These are phyloP conservation scores for Hirschfeldia incana DNA, from an alignment of 345 rosid species.

Conservation along the genomic window DNA sequence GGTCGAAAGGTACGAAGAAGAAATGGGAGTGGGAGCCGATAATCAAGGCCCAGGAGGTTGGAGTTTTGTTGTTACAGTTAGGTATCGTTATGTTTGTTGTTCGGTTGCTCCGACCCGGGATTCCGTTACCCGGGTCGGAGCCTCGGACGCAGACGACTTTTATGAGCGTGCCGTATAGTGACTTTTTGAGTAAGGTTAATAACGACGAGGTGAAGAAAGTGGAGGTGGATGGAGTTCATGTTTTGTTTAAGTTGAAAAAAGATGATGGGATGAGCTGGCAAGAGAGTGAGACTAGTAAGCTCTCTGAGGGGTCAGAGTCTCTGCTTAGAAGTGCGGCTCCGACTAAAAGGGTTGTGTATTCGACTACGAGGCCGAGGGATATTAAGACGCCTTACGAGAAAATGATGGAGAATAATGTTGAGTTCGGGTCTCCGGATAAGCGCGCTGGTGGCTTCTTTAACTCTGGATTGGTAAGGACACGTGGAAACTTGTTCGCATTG, in stretches of 20 bases:
- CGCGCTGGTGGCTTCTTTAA: slow-evolving; percentile 80
- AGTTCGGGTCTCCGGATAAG: slow-evolving; percentile 90
- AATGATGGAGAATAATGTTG: slow-evolving; percentile 88
- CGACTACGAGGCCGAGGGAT: slow-evolving; percentile 78
- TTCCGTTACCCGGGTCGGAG: slow-evolving; percentile 82
- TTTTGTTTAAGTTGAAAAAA: slow-evolving; percentile 74
- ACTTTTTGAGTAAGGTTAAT: slow-evolving; percentile 70
- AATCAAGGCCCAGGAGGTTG: slow-evolving; percentile 73
- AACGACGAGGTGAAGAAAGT: slow-evolving; percentile 75
- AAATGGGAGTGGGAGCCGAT: slow-evolving; percentile 82
- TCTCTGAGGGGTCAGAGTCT: slow-evolving; percentile 62
- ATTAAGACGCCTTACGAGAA: slow-evolving; percentile 93
- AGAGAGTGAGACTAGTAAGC: slow-evolving; percentile 46
- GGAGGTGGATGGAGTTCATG: slow-evolving; percentile 83
- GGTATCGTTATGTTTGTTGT: slow-evolving; percentile 78
- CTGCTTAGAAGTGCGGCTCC: slow-evolving; percentile 59
- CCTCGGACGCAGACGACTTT: slow-evolving; percentile 64
- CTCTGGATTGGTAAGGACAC: slow-evolving; percentile 62
- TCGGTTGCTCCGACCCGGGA: slow-evolving; percentile 82
- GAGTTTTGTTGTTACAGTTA: slow-evolving; percentile 71
- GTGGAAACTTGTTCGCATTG: background rate
- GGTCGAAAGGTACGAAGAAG: slow-evolving; percentile 51
- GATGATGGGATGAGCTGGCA: slow-evolving; percentile 35
- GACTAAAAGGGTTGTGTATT: slow-evolving; percentile 65
- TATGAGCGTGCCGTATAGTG: slow-evolving; percentile 83